Evolutionary conservation across 106 monocot genomes (phyloP), one percentile per base, ranked within the genome.

Genomic region (Xerophyta viscosa): DNA sequence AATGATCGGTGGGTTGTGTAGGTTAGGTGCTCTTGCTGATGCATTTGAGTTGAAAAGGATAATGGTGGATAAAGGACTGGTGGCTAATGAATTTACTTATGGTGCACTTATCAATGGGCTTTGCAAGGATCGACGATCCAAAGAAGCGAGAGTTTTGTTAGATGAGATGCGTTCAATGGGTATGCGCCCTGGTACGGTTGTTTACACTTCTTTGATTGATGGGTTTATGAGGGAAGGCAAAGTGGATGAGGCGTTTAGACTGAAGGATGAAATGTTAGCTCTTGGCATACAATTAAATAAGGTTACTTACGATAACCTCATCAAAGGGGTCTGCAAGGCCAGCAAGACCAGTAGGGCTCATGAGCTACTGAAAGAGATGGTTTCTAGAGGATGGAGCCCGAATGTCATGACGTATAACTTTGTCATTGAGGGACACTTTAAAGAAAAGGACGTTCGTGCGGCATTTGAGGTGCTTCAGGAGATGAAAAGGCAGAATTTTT

Each of bases 201-300:
- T 70, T 42, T 93, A 80, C 56, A 46, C 77, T 20, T 48, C 74
- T 29, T 70, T 87, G 52, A 87, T 83, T 36, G 92, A 93, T 64
- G 92, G 92, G 15, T 83, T 80, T 33, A 77, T 81, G 71, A 73
- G 67, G 57, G 74, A 73, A 62, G 77, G 87, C 0, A 61, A 75
- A 24, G 14, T 72, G 0, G 71, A 83, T 24, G 83, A 56, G 48
- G 87, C 78, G 0, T 93, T 87, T 47, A 62, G 24, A 36, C n/a
- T 80, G 21, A 77, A 63, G 59, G 63, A 82, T 67, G 71, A 74
- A 56, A 92, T 92, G 82, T 20, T 56, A 27, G 67, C 59, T 9
- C 48, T 41, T 37, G 77, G 79, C 13, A 31, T 83, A 27, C 75
- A 52, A 6, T 73, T 82, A 0, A 82, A 83, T 24, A 42, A 61